Percentiles rank a stretch among this genome's conserved stretches.
Conservation (phyloP, 179 eudicot species). For the Silene vulgaris region DNA sequence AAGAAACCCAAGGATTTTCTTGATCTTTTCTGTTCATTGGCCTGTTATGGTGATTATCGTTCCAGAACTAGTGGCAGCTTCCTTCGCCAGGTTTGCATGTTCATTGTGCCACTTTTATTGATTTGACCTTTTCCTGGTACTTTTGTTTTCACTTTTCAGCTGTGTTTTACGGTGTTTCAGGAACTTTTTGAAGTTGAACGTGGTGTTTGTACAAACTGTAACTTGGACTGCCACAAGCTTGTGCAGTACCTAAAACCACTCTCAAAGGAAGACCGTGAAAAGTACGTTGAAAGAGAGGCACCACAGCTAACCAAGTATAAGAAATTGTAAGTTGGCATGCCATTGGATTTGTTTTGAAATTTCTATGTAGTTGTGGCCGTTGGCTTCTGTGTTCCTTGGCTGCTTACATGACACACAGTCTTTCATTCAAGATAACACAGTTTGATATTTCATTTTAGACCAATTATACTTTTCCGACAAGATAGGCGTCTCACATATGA, state of each 20-base stretch:
- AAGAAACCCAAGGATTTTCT: conserved; percentile 69
- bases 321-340: conserved; percentile 55
- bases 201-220: conserved; percentile 79
- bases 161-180: conserved; percentile 35
- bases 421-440: background rate
- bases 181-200: conserved; percentile 79
- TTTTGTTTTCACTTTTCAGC: background rate
- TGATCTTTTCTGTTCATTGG: conserved; percentile 76
- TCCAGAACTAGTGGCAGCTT: conserved; percentile 70
- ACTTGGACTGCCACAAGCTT: conserved; percentile 81
- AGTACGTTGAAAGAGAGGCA: conserved; percentile 56
- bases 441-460: background rate
- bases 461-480: background rate
- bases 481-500: background rate
- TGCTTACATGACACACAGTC: background rate
- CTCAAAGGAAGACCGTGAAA: conserved; percentile 52
- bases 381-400: background rate
- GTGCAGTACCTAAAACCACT: conserved; percentile 63
- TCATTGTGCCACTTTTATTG: conserved; percentile 4
- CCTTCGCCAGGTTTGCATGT: conserved; percentile 58
- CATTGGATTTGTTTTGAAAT: conserved; percentile 11
- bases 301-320: conserved; percentile 55
- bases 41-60: conserved; percentile 76
- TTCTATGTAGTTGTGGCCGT: background rate
- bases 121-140: conserved; percentile 13